phyloP scores from a whole-genome alignment of 2,329 filamentous ascomycete genomes.

The Metarhizium brunneum region DNA sequence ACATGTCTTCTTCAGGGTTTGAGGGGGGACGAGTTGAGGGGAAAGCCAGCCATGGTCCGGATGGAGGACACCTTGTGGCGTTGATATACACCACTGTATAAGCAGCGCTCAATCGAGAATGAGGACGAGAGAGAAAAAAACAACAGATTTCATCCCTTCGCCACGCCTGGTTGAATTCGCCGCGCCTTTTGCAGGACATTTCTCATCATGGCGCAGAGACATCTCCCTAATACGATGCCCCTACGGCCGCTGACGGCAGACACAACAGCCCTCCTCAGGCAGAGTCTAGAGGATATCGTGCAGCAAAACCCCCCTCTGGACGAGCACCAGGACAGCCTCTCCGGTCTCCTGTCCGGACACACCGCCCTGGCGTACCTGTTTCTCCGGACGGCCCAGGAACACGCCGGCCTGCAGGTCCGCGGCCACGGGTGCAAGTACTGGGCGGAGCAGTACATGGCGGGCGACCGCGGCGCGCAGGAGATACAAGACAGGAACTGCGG shows the following conservation, averaged over 20 bases:
- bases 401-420: constrained; percentile 33
- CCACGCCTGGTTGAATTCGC: too few relatives aligned
- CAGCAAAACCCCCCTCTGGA: constrained; percentile 25
- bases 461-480: constrained; percentile 20
- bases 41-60: too few relatives aligned
- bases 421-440: constrained; percentile 33
- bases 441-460: constrained; percentile 37
- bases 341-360: constrained; percentile 44
- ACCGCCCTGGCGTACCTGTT: constrained; percentile 49
- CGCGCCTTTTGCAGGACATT: too few relatives aligned
- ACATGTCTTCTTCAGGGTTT: too few relatives aligned
- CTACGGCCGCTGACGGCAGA: constrained; percentile 18
- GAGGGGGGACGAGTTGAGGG: too few relatives aligned
- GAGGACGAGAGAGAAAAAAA: too few relatives aligned
- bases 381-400: constrained; percentile 33
- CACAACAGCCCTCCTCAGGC: constrained; percentile 19
- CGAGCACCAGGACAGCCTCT: constrained; percentile 24
- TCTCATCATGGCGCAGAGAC: background rate
- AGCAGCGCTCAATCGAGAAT: too few relatives aligned
- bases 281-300: constrained; percentile 28
- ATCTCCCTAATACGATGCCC: constrained; percentile 10
- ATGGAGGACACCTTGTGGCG: too few relatives aligned
- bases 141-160: too few relatives aligned
- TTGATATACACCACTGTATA: too few relatives aligned
- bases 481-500: constrained; percentile 38